Evolutionary conservation across 768 basidiomycete genomes (phyloP), one percentile per base, ranked within the genome.

Genomic region (Leccinum pellstonianum): DNA sequence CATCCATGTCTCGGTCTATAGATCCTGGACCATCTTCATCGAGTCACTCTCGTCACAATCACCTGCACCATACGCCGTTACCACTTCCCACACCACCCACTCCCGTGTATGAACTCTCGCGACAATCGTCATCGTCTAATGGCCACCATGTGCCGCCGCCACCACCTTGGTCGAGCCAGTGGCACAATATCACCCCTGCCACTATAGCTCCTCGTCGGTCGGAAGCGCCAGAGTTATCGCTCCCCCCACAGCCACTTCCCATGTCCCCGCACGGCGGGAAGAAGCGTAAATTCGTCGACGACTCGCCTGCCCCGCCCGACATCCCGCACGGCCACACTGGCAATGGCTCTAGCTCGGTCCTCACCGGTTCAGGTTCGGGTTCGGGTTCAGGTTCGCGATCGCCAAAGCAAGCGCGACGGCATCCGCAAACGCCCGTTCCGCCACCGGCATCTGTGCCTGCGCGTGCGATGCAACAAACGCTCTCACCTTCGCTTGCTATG

Each of bases 81-180:
- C 72, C 73, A 9, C 9, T 74, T 5, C 73, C 73, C 8, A 74
- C 73, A 3, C 73, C 73, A 27, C 74, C 73, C 27, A 75, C 73
- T 9, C 73, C 74, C 0, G 72, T 75, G 3, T 68, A 74, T n/a
- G 73, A 75, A 33, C 67, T 75, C 37, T 43, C 58, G 15, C 68
- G 63, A 57, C 73, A 72, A 12, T 33, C 33, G 2, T 70, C 72
- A 4, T 67, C 74, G 27, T 43, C 72, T 6, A 74, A 75, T 54
- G 73, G 69, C 8, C 73, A 75, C 48, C 72, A 75, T 4, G 73
- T 74, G 38, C 73, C 74, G 5, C 73, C 73, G 0, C 73, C 74
- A 17, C 73, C 73, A 4, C 73, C 73, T 2, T 74, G 73, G 73
- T 74, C 73, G 4, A 74, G 21, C 46, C 73, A 73, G 51, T 68